Percentiles rank a stretch among this genome's conserved stretches.
Evolutionary conservation across 495 filamentous ascomycete genomes (phyloP).

Genomic region (Neurospora sp.): DNA sequence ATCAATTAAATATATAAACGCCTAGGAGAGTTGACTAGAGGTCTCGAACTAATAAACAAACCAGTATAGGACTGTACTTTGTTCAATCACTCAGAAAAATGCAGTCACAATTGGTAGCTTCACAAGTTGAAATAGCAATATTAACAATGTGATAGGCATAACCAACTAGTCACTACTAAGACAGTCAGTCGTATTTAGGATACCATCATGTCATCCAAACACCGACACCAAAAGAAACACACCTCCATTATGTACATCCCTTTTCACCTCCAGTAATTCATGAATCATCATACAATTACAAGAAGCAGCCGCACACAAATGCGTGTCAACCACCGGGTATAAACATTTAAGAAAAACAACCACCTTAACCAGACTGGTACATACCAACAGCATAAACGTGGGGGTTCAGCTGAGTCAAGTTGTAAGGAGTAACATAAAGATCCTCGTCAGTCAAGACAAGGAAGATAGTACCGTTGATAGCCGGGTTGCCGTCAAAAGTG

Average conservation of each 20-base stretch:
- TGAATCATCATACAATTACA: neutral
- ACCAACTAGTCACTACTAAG: neutral
- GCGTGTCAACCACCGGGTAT: neutral
- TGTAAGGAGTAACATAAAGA: slow-evolving; percentile 64
- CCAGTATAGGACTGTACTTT: neutral
- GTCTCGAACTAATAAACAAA: no score
- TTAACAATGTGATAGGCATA: neutral
- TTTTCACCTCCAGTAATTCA: neutral
- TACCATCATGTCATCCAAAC: neutral
- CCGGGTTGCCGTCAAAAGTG: slow-evolving; percentile 55
- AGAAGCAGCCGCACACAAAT: neutral
- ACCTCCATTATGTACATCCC: neutral
- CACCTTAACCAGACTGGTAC: slow-evolving; percentile 65
- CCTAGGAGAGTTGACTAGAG: no score
- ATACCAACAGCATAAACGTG: slow-evolving; percentile 67
- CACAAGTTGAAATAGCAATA: neutral
- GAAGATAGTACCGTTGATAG: slow-evolving; percentile 72
- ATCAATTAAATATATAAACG: no score
- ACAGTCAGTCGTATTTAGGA: neutral
- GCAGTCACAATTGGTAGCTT: neutral
- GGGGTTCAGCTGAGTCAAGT: slow-evolving; percentile 60
- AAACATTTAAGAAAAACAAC: neutral
- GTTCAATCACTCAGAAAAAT: neutral
- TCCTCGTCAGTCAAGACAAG: slow-evolving; percentile 65
- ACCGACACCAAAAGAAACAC: neutral